These are phyloP conservation scores for Simmondsia chinensis DNA, from an alignment of 148 eudicot species.

Conservation along the genomic window DNA sequence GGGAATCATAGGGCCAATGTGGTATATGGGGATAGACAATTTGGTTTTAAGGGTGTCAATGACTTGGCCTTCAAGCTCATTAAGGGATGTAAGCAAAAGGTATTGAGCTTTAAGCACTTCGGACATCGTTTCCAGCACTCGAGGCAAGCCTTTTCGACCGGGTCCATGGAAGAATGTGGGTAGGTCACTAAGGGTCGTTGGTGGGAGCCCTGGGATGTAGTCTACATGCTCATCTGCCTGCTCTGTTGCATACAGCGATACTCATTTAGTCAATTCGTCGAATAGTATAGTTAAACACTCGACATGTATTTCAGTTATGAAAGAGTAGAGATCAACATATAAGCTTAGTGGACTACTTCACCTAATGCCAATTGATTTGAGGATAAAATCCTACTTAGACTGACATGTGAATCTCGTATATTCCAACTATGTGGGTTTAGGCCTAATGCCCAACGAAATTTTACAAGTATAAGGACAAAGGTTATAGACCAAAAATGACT, in stretches of 20 bases:
- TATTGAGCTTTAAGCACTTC: conserved; percentile 26
- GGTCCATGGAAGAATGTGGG: conserved; percentile 30
- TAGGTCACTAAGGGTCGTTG: conserved; percentile 37
- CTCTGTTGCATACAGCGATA: conserved; percentile 10
- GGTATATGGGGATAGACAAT: conserved; percentile 28
- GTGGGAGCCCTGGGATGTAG: conserved; percentile 54
- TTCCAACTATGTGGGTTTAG: too few relatives aligned
- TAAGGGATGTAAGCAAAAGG: conserved; percentile 30
- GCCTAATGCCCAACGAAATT: too few relatives aligned
- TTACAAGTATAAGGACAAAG: too few relatives aligned
- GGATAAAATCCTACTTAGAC: too few relatives aligned
- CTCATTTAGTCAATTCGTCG: too few relatives aligned
- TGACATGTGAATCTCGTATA: too few relatives aligned
- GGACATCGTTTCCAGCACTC: conserved; percentile 13
- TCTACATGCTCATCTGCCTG: conserved; percentile 33
- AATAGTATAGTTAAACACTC: too few relatives aligned
- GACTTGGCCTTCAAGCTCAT: conserved; percentile 37
- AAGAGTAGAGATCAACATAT: too few relatives aligned
- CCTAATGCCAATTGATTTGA: too few relatives aligned
- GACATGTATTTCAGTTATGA: too few relatives aligned
- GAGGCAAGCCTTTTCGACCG: conserved; percentile 10
- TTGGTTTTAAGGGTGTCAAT: conserved; percentile 25
- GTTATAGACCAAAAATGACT: too few relatives aligned
- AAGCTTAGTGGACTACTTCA: too few relatives aligned
- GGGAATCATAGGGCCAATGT: conserved; percentile 45